Conservation (phyloP, 768 basidiomycete species). For the Tricholoma sp. region DNA sequence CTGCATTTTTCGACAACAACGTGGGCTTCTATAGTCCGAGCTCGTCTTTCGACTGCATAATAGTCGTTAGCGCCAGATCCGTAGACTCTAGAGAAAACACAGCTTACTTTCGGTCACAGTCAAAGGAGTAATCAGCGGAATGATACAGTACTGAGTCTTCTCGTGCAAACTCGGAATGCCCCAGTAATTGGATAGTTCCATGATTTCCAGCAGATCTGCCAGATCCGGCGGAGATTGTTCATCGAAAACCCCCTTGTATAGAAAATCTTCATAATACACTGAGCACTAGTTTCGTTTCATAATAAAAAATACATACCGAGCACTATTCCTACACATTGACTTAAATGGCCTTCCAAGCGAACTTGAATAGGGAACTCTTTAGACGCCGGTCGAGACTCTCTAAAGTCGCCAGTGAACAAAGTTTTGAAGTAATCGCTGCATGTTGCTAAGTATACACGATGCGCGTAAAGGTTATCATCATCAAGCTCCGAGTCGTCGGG, state of each 20-base stretch:
- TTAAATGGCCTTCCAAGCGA: constrained; percentile 9
- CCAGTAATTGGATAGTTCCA: constrained; percentile 25
- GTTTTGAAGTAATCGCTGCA: constrained; percentile 26
- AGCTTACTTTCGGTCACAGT: not conserved
- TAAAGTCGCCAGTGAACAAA: constrained; percentile 16
- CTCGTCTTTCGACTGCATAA: constrained; percentile 19
- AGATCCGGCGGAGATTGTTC: not conserved
- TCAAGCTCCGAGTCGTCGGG: constrained; percentile 10
- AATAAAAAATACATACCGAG: constrained; percentile 21
- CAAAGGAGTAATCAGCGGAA: not conserved
- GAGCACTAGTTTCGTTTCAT: not conserved
- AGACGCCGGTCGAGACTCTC: constrained; percentile 12
- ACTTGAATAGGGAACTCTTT: constrained; percentile 9
- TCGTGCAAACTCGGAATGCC: constrained; percentile 17
- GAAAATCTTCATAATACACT: constrained; percentile 20
- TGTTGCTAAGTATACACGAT: constrained; percentile 34
- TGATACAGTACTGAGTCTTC: constrained; percentile 23
- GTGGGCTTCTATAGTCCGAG: constrained; percentile 13
- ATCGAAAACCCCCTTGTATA: constrained; percentile 22
- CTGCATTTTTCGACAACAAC: constrained; percentile 19
- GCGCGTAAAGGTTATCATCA: constrained; percentile 25
- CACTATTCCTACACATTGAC: constrained; percentile 18
- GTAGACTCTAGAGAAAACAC: not conserved
- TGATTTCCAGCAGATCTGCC: constrained; percentile 20
- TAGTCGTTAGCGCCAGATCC: not conserved